Evolutionary conservation across 805 yeast species (phyloP), one percentile per base, ranked within the genome.

Genomic region (Candida sonorensis): DNA sequence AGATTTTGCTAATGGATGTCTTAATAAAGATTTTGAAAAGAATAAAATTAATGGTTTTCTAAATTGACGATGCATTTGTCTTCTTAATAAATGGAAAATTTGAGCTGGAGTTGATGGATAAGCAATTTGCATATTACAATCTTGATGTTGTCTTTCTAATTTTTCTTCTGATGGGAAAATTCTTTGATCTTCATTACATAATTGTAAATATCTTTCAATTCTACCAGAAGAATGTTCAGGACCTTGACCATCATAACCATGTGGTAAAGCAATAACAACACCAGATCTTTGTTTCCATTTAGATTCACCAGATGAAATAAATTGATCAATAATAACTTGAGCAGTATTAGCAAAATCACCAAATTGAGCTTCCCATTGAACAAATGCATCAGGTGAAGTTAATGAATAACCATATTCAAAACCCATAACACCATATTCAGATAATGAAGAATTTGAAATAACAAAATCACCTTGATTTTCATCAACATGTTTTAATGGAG

Each of bases 311-410:
- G 88, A 85, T 27, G 97, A 83, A 56, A 92, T 75, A 61, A 92
- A 92, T 70, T 92, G 98, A 63, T 92, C 99, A 50, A 85, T 73
- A 50, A 92, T 83, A 44, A 92, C 97, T 70, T 92, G 98, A 13
- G 97, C 98, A 47, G 97, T 92, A 74, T 92, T 92, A 54, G 98
- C 99, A 55, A 92, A 92, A 68, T 92, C 99, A 76, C 99, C 99
- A 52, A 92, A 92, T 71, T 92, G 99, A 37, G 97, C 98, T 69
- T 92, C 99, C 99, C 99, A 92, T 69, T 82, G 81, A 32, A 90
- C 97, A 38, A 85, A 75, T 34, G 96, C 92, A 57, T 92, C 97
- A 48, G 99, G 99, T 31, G 94, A 84, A 40, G 96, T 85, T 64
- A 92, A 72, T 7, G 97, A 90, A 72, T 92, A 92, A 67, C 99